A percentile compares a stretch with the other conserved stretches of the same genome.
These are phyloP conservation scores for Tolypocladium album DNA, from an alignment of 2,329 filamentous ascomycete genomes.

Conservation along the genomic window DNA sequence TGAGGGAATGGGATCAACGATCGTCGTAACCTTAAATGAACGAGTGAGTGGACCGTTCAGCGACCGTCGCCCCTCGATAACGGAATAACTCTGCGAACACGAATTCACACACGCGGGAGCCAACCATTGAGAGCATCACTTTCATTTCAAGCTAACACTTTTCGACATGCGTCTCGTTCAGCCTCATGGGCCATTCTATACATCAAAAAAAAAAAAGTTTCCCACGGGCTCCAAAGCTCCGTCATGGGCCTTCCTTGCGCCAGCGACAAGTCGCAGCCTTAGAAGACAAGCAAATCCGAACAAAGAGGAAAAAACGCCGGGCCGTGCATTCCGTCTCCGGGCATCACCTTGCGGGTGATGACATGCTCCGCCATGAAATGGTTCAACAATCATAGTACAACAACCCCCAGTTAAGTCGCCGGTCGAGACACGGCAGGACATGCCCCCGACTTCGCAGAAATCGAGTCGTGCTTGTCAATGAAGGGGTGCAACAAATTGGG, in stretches of 20 bases:
- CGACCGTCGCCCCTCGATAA: background rate
- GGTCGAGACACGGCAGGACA: background rate
- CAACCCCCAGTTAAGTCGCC: background rate
- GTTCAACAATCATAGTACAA: conserved; percentile 10
- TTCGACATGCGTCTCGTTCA: background rate
- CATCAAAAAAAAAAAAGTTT: background rate
- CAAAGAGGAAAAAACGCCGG: conserved; percentile 13
- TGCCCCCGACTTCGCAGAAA: background rate
- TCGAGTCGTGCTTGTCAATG: background rate
- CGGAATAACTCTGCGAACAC: background rate
- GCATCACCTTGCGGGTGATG: conserved; percentile 5
- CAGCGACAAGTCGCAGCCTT: background rate
- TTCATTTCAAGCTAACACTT: background rate
- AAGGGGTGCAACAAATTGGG: conserved; percentile 1
- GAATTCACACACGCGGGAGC: background rate
- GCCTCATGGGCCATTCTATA: background rate
- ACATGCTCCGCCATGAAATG: conserved; percentile 8
- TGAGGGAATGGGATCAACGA: background rate
- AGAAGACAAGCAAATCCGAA: conserved; percentile 4
- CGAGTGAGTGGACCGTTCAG: background rate
- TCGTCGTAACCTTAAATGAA: no score
- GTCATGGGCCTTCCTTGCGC: background rate
- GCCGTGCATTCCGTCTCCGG: conserved; percentile 10
- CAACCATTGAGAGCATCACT: background rate
- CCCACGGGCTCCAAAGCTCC: background rate